phyloP scores from a whole-genome alignment of 495 filamentous ascomycete genomes.

The Rusavskia elegans region DNA sequence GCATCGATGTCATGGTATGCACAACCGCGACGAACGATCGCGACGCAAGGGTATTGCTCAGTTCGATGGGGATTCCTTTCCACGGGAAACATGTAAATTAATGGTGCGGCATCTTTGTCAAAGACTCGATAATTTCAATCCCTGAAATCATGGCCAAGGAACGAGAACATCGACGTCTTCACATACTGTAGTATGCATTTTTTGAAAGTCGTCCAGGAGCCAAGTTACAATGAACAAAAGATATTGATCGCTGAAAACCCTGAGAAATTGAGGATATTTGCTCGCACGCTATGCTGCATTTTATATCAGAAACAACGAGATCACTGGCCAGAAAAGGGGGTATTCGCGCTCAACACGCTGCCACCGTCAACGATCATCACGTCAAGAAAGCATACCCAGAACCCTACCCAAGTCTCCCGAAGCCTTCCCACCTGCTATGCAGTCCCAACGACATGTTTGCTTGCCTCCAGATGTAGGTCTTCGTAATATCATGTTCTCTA shows the following conservation, averaged over 20 bases:
- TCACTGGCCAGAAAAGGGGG: background rate
- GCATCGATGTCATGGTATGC: constrained; percentile 72
- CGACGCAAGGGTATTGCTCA: constrained; percentile 75
- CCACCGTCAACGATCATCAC: background rate
- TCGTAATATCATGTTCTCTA: background rate
- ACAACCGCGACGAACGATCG: constrained; percentile 79
- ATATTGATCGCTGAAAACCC: too few relatives aligned
- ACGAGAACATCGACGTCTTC: too few relatives aligned
- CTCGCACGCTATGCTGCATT: background rate
- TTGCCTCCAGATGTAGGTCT: too few relatives aligned
- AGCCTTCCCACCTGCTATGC: background rate
- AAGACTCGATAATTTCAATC: too few relatives aligned
- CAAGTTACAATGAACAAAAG: too few relatives aligned
- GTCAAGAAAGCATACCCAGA: background rate
- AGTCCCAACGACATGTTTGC: too few relatives aligned
- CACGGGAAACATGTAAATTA: constrained; percentile 15
- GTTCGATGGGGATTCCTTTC: constrained; percentile 49
- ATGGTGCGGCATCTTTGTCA: background rate
- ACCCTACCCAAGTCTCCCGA: background rate
- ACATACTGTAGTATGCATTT: too few relatives aligned
- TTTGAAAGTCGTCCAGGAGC: too few relatives aligned
- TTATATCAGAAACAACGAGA: background rate
- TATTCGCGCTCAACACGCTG: background rate
- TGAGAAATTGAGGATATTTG: too few relatives aligned
- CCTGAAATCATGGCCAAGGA: too few relatives aligned